Base-by-base conservation (phyloP, 441 rosid species). In the Mallotus repandus region DNA sequence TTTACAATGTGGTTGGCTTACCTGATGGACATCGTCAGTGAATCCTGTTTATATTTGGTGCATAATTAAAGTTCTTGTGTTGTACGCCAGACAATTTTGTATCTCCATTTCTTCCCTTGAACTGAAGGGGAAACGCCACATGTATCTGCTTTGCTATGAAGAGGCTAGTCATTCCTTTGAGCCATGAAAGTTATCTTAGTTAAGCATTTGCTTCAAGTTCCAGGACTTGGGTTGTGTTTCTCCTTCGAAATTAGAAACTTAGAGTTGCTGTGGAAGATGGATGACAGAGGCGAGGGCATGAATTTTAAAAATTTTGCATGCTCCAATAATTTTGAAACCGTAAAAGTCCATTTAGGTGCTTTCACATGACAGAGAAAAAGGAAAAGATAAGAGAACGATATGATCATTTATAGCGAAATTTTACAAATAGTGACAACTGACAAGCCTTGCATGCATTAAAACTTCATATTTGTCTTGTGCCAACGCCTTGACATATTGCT, bases 1-100 rank as follows among this genome's bases (percentile, higher is more conserved):
- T 89, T 68, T 84, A 88, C 84, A 90, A 81, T 72, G 98, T 94
- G 73, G 97, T 94, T 73, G 71, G 91, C 32, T 82, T 92, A 74
- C 98, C 97, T 2, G 95, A 87, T 2, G 92, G 92, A 35, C 96
- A 88, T 79, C 90, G 96, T 14, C 96, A 89, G 49, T 94, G 81
- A 91, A 70, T 66, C 63, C 62, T 49, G 72, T 70, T 49, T 16
- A 65, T 71, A 77, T 56, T 38, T 41, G 58, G 81, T 76, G 78
- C 46, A 78, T 78, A 66, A 68, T 74, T 54, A 25, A 72, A 59
- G 66, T 56, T 65, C 15, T 4, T 56, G 53, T 55, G 59, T 45
- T 43, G 61, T 48, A 58, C 16, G 22, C 69, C 62, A 53, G 38
- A 35, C 60, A 19, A 48, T 53, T 67, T 18, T 4, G 10, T n/a